Evolutionary conservation across 108 stramenopile genomes (phyloP).

Genomic region (Seminavis robusta): DNA sequence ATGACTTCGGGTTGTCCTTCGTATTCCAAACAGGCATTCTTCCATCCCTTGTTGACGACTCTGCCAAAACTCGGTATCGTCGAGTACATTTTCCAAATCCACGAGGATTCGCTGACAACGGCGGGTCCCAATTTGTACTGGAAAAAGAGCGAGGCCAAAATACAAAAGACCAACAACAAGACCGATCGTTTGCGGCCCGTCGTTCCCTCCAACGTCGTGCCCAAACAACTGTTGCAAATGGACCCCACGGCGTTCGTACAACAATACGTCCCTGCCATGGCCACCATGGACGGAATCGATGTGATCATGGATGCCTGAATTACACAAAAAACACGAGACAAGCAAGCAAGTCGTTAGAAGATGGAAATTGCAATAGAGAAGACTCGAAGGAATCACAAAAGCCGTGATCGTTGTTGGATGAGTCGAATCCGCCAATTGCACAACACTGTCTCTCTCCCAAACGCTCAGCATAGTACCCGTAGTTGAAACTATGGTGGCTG

Average conservation of each 20-base stretch:
- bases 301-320: too few species aligned
- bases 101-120: conserved; percentile 35
- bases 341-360: too few species aligned
- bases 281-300: conserved; percentile 10
- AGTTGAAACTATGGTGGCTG: too few species aligned
- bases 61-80: conserved; percentile 55
- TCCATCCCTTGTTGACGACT: conserved; percentile 57
- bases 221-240: conserved; percentile 70
- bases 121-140: conserved; percentile 77
- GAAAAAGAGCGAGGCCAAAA: conserved; percentile 58
- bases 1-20: conserved; percentile 16
- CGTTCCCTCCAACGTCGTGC: conserved; percentile 46
- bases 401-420: too few species aligned
- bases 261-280: conserved; percentile 55
- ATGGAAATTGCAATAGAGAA: too few species aligned
- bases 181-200: conserved; percentile 82
- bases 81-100: conserved; percentile 59
- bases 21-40: conserved; percentile 57
- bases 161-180: conserved; percentile 53
- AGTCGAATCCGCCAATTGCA: too few species aligned
- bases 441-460: too few species aligned
- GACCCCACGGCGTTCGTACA: conserved; percentile 56
- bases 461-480: too few species aligned
- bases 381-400: too few species aligned
- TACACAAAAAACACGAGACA: too few species aligned